Percentiles rank a stretch among this genome's conserved stretches.
Evolutionary conservation across 2,329 filamentous ascomycete species (phyloP).

Genomic region (Fusarium aywerte): DNA sequence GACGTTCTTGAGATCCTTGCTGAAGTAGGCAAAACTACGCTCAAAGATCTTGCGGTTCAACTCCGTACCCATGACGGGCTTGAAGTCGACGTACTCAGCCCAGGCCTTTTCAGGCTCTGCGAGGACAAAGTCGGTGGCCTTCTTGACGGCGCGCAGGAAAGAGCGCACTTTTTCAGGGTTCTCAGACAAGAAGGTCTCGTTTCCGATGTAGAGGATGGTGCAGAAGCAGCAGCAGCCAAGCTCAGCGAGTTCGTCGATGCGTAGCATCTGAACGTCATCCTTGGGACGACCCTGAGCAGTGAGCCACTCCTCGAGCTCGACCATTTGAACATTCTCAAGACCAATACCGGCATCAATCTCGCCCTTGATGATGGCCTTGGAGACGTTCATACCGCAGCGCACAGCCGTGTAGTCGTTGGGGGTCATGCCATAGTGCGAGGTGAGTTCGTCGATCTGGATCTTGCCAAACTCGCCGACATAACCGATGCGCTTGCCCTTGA

Average conservation of each 20-base stretch:
- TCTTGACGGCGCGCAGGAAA: slow-evolving; percentile 79
- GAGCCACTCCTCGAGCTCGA: slow-evolving; percentile 83
- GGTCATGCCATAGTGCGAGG: slow-evolving; percentile 79
- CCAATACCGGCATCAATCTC: slow-evolving; percentile 80
- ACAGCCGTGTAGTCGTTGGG: slow-evolving; percentile 79
- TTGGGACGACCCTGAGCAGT: slow-evolving; percentile 68
- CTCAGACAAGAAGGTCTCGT: slow-evolving; percentile 74
- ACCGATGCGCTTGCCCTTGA: slow-evolving; percentile 81
- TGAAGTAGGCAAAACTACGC: slow-evolving; percentile 81
- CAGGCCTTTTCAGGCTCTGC: slow-evolving; percentile 71
- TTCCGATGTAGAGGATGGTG: slow-evolving; percentile 82
- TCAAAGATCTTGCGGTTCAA: slow-evolving; percentile 85
- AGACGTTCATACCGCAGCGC: slow-evolving; percentile 84
- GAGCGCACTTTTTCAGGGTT: slow-evolving; percentile 73
- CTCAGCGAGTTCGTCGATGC: slow-evolving; percentile 82
- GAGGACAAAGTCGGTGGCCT: slow-evolving; percentile 77
- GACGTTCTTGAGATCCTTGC: slow-evolving; percentile 79
- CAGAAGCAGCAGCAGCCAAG: slow-evolving; percentile 88
- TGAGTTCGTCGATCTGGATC: slow-evolving; percentile 86
- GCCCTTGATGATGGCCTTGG: slow-evolving; percentile 78
- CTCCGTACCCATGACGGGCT: slow-evolving; percentile 73
- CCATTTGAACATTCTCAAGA: slow-evolving; percentile 85
- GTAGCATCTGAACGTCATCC: slow-evolving; percentile 80
- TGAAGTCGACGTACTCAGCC: slow-evolving; percentile 76
- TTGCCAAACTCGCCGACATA: slow-evolving; percentile 86